Percentiles rank a stretch among this genome's conserved stretches.
Evolutionary conservation across 176 grass and related monocot genomes (phyloP).

Genomic region (Zizania latifolia): DNA sequence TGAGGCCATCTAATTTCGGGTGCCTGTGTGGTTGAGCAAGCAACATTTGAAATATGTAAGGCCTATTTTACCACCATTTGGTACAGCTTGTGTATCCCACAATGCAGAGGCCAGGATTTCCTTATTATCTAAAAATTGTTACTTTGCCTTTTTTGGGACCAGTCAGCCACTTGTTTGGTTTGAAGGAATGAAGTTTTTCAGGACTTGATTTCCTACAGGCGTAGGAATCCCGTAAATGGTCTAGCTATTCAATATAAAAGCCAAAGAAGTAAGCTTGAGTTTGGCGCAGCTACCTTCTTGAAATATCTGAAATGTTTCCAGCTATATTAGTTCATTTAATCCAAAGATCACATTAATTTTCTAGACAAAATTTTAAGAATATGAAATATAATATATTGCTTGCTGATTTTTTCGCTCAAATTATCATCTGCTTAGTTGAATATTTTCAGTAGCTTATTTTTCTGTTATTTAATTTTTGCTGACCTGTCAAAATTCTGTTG

Average conservation of each 20-base stretch:
- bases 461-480: not conserved
- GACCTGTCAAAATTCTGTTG: not conserved
- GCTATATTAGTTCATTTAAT: not conserved
- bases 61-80: not conserved
- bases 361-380: not conserved
- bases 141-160: not conserved
- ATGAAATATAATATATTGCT: not conserved
- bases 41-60: not conserved
- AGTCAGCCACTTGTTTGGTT: not conserved
- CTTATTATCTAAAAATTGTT: not conserved
- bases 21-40: not conserved
- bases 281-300: not conserved
- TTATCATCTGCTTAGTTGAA: not conserved
- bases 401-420: not conserved
- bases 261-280: not conserved
- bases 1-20: not conserved
- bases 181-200: not conserved
- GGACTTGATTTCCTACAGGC: not conserved
- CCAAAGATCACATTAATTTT: not conserved
- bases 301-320: conserved; percentile 16
- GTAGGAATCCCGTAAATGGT: not conserved
- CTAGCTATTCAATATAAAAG: not conserved
- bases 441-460: not conserved
- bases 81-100: not conserved
- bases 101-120: not conserved